These are phyloP conservation scores for Arthrinium phaeospermum DNA, from an alignment of 2,329 filamentous ascomycete genomes.

Conservation along the genomic window DNA sequence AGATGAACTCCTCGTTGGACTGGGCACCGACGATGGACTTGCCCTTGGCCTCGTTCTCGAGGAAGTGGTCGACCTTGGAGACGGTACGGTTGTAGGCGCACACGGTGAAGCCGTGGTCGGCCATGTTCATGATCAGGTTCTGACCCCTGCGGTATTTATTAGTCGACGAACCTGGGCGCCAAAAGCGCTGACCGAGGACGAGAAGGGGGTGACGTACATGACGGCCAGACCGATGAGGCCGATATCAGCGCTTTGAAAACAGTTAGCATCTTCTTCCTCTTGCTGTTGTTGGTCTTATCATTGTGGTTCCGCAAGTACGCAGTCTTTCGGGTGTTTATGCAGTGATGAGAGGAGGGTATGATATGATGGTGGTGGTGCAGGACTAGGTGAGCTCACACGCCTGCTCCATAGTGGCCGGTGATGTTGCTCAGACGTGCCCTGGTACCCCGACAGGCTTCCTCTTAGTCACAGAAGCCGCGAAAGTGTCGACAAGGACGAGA, in stretches of 20 bases:
- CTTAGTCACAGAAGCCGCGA: constrained; percentile 39
- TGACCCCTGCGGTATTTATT: constrained; percentile 60
- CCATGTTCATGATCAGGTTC: constrained; percentile 90
- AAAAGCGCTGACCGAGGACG: constrained; percentile 86
- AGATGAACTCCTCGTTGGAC: constrained; percentile 90
- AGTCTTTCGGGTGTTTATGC: constrained; percentile 24
- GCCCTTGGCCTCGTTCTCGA: constrained; percentile 90
- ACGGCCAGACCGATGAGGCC: constrained; percentile 92
- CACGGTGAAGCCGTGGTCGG: constrained; percentile 93
- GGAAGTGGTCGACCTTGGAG: constrained; percentile 95
- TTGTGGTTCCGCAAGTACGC: neutral
- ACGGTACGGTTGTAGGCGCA: constrained; percentile 99
- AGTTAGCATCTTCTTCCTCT: constrained; percentile 55
- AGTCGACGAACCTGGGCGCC: constrained; percentile 76
- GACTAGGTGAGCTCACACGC: constrained; percentile 51
- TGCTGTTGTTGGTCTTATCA: neutral
- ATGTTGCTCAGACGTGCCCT: constrained; percentile 79
- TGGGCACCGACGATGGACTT: constrained; percentile 95
- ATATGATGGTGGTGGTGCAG: constrained; percentile 31
- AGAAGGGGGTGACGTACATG: constrained; percentile 73
- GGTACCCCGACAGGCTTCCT: constrained; percentile 39
- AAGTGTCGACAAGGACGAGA: constrained; percentile 27
- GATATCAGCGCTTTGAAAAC: constrained; percentile 76
- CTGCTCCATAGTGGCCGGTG: constrained; percentile 65
- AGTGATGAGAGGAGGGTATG: constrained; percentile 33